A percentile compares a stretch with the other conserved stretches of the same genome.
phyloP scores from a whole-genome alignment of 306 rosid genomes.

The Dryas alaskensis region DNA sequence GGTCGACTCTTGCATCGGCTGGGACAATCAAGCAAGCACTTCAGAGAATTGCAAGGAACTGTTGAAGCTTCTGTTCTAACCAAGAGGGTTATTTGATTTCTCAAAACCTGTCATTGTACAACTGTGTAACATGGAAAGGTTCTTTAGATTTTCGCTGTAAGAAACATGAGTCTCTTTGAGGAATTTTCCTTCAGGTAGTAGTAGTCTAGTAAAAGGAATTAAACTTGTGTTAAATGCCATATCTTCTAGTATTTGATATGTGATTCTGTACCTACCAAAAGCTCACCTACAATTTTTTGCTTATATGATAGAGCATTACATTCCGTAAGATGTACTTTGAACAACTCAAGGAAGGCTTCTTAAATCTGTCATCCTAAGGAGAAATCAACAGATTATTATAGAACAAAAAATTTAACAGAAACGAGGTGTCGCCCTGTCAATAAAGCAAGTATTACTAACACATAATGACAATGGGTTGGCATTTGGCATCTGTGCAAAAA shows the following conservation, averaged over 20 bases:
- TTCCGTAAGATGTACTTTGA: background rate
- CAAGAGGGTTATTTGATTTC: background rate
- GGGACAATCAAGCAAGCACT: slow-evolving; percentile 36
- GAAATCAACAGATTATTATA: background rate
- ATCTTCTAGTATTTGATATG: slow-evolving; percentile 3
- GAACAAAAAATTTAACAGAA: too few relatives aligned
- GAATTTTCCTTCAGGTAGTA: slow-evolving; percentile 14
- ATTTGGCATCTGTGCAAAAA: too few relatives aligned
- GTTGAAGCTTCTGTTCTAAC: slow-evolving; percentile 20
- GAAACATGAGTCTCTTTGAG: slow-evolving; percentile 17
- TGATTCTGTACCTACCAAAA: slow-evolving; percentile 8
- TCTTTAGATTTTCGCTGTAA: slow-evolving; percentile 17
- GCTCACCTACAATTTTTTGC: background rate
- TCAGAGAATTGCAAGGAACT: slow-evolving; percentile 24
- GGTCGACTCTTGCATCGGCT: slow-evolving; percentile 22
- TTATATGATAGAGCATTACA: background rate
- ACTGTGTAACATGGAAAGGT: slow-evolving; percentile 3
- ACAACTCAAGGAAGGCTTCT: background rate
- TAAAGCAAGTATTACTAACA: background rate
- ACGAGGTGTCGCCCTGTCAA: background rate
- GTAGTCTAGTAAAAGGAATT: slow-evolving; percentile 12
- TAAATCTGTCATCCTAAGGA: background rate
- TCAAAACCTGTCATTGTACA: slow-evolving; percentile 4
- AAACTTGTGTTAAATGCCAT: background rate
- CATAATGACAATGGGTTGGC: too few relatives aligned